These are phyloP conservation scores for Gynochthodes officinalis DNA, from an alignment of 257 asterid species.

Conservation along the genomic window DNA sequence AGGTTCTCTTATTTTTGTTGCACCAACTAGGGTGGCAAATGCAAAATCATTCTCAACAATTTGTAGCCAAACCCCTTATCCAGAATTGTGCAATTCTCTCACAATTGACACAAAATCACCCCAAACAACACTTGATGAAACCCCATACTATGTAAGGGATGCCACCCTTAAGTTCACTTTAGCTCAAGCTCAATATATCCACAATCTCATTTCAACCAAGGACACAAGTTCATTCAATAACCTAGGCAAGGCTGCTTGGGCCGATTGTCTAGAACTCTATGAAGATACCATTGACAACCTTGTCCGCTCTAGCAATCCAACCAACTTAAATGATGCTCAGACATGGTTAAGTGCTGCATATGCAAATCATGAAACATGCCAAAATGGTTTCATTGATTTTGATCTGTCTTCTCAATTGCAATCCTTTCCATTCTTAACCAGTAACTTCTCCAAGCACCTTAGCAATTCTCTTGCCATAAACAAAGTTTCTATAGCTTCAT, in stretches of 20 bases:
- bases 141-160: conserved; percentile 23
- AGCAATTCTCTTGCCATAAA: conserved; percentile 64
- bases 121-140: conserved; percentile 22
- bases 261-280: conserved; percentile 48
- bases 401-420: conserved; percentile 29
- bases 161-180: conserved; percentile 37
- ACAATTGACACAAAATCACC: conserved; percentile 9
- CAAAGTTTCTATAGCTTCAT: conserved; percentile 22
- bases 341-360: conserved; percentile 70
- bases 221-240: conserved; percentile 34
- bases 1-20: conserved; percentile 6
- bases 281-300: conserved; percentile 43
- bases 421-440: conserved; percentile 13
- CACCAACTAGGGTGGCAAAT: conserved; percentile 21
- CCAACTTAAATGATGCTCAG: conserved; percentile 37
- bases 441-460: conserved; percentile 33
- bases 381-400: conserved; percentile 53
- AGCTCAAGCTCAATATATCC: conserved; percentile 35
- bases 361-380: conserved; percentile 59
- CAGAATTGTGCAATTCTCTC: conserved; percentile 44
- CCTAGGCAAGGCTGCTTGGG: conserved; percentile 46
- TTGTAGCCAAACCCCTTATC: conserved; percentile 56
- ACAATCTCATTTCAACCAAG: conserved; percentile 33
- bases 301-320: conserved; percentile 13
- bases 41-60: conserved; percentile 18